Conservation (phyloP, 495 filamentous ascomycete genomes). For the Daldinia caldariorum region DNA sequence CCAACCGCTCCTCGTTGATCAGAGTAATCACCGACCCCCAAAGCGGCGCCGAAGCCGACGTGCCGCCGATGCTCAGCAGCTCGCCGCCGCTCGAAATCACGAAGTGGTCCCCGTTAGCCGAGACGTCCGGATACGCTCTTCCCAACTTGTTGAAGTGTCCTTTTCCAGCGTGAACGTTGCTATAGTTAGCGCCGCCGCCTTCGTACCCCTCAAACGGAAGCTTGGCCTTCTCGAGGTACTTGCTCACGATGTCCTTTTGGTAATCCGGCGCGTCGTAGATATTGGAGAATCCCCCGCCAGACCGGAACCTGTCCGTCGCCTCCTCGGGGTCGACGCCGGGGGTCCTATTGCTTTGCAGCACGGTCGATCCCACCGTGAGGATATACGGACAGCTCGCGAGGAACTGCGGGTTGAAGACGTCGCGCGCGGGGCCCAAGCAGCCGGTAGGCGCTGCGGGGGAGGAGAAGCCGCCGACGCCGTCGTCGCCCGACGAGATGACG, state of each 20-base stretch:
- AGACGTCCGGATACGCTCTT: constrained; percentile 68
- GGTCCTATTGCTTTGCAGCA: constrained; percentile 39
- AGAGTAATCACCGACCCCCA: constrained; percentile 63
- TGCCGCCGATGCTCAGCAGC: constrained; percentile 57
- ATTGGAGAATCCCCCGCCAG: constrained; percentile 75
- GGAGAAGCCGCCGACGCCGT: constrained; percentile 63
- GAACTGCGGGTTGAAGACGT: constrained; percentile 48
- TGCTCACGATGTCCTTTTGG: constrained; percentile 61
- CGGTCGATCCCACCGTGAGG: constrained; percentile 44
- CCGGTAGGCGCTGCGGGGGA: constrained; percentile 48
- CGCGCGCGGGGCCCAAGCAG: constrained; percentile 41
- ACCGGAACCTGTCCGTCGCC: constrained; percentile 58
- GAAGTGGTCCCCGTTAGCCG: constrained; percentile 68
- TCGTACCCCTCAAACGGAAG: constrained; percentile 50
- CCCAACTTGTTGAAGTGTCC: constrained; percentile 63
- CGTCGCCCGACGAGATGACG: constrained; percentile 69
- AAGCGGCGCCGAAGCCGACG: constrained; percentile 50
- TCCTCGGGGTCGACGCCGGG: constrained; percentile 52
- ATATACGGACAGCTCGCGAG: constrained; percentile 48
- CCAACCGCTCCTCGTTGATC: constrained; percentile 69
- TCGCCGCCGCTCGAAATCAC: constrained; percentile 58
- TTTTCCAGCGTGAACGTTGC: constrained; percentile 24
- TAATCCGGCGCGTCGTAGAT: constrained; percentile 68
- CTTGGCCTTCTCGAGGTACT: constrained; percentile 60
- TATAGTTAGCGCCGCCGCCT: constrained; percentile 44